Evolutionary conservation across 805 yeast species (phyloP).

Genomic region (Suhomyces sp.): DNA sequence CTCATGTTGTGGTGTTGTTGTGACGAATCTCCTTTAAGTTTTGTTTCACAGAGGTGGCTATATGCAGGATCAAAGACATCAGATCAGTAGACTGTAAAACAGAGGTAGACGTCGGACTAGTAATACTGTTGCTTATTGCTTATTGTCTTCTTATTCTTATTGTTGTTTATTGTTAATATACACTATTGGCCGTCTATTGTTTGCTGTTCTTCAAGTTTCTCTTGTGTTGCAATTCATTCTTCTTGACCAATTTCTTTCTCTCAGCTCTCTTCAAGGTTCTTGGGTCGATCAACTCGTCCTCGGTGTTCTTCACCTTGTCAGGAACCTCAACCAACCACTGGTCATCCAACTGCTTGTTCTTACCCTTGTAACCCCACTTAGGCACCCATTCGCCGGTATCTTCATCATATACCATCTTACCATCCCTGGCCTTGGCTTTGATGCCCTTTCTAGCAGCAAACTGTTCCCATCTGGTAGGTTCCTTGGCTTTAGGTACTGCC

Average conservation of each 20-base stretch:
- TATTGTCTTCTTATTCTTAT: background rate
- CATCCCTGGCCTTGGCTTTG: conserved; percentile 82
- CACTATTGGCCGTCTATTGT: background rate
- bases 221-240: conserved; percentile 81
- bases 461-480: conserved; percentile 93
- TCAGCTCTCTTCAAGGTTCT: conserved; percentile 77
- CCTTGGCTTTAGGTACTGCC: conserved; percentile 88
- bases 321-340: conserved; percentile 97
- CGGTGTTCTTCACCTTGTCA: conserved; percentile 55
- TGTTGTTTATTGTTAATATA: background rate
- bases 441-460: conserved; percentile 97
- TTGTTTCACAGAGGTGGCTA: background rate
- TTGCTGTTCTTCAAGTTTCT: conserved; percentile 55
- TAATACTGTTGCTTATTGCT: background rate
- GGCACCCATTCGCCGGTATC: conserved; percentile 93
- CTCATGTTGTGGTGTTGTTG: conserved; percentile 1
- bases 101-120: no score
- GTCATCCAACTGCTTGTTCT: conserved; percentile 77
- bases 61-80: background rate
- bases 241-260: conserved; percentile 80
- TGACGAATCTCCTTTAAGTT: background rate
- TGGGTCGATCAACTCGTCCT: conserved; percentile 75
- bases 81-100: background rate
- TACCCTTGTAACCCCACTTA: conserved; percentile 97
- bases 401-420: conserved; percentile 88